Base-by-base conservation (phyloP, 2,329 filamentous ascomycete species). In the Fonsecaea nubica region DNA sequence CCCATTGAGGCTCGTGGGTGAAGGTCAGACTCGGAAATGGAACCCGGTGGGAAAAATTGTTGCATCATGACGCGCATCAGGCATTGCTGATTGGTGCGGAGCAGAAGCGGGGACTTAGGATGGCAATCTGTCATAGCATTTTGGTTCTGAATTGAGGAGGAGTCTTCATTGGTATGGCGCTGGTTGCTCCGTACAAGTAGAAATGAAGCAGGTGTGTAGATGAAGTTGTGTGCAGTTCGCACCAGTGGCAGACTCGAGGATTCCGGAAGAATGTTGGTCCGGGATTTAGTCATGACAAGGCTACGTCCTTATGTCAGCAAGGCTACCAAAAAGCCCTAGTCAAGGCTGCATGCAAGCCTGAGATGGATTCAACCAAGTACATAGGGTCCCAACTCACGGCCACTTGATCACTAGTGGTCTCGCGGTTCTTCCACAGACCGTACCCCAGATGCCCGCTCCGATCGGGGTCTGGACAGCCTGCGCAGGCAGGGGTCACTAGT, bases 401-500 rank as follows among this genome's bases (percentile, higher is more conserved):
- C 71, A 81, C 79, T 1, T 72, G 75, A 18, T 84, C 82, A 3
- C 79, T 5, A 36, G 1, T 42, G 18, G 38, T 84, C 82, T 50
- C 18, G 18, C 3, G n/a, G 74, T 86, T 50, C 81, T 88, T 50
- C 88, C 85, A 0, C 84, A 88, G 72, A 72, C 86, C 58, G 85
- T 87, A 2, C 78, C 84, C 10, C 87, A 87, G 74, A 86, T 85
- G 0, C 88, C 87, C 70, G 85, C 85, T 0, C 86, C 86, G 5
- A 87, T 88, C 63, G 86, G 85, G 5, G 81, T 87, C 77, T 88
- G 4, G 86, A 88, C 69, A 76, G 88, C 10, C 74, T 88, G 48
- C 86, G 88, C 77, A 88, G 88, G 88, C 71, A 83, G 83, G 1
- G 10, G n/a, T 81, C 81, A 0, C 85, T 85, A 0, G 86, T 84